phyloP scores from a whole-genome alignment of 2,329 filamentous ascomycete genomes.

The Alternaria arbusti region DNA sequence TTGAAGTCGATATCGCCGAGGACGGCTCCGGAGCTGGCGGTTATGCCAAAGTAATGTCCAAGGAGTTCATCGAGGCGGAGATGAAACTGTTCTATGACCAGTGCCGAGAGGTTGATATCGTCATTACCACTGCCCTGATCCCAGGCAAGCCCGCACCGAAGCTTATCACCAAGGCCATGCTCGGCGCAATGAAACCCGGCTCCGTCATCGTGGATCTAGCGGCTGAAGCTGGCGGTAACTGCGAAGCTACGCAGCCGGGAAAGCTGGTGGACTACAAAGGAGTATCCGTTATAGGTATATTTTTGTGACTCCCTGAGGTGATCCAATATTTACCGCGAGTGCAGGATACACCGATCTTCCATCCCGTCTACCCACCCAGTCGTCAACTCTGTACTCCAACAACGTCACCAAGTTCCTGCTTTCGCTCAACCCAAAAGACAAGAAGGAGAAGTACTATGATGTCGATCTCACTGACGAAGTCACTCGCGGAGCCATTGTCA shows the following conservation, averaged over 20 bases:
- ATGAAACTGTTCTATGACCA: constrained; percentile 93
- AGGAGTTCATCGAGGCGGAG: constrained; percentile 89
- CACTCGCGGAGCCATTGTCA: constrained; percentile 83
- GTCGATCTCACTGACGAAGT: constrained; percentile 85
- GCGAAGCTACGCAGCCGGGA: constrained; percentile 78
- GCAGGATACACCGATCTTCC: constrained; percentile 81
- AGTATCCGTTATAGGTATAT: constrained; percentile 80
- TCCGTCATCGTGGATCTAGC: constrained; percentile 89
- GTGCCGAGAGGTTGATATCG: constrained; percentile 85
- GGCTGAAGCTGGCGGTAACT: constrained; percentile 87
- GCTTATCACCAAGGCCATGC: constrained; percentile 80
- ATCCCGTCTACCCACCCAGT: constrained; percentile 84
- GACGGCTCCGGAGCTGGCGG: constrained; percentile 84
- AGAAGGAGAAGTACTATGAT: constrained; percentile 78
- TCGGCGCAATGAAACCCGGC: constrained; percentile 86
- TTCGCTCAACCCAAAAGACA: constrained; percentile 79
- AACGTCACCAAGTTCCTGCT: constrained; percentile 90
- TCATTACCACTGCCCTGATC: constrained; percentile 91
- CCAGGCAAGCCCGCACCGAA: constrained; percentile 83
- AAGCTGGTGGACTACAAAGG: constrained; percentile 74
- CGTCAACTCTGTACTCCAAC: constrained; percentile 89
- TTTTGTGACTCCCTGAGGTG: rapidly evolving
- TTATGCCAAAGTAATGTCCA: constrained; percentile 93
- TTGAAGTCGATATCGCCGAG: constrained; percentile 84
- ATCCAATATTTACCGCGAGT: constrained; percentile 44